Evolutionary conservation across 179 eudicot species (phyloP), one percentile per base, ranked within the genome.

Genomic region (Silene vulgaris): DNA sequence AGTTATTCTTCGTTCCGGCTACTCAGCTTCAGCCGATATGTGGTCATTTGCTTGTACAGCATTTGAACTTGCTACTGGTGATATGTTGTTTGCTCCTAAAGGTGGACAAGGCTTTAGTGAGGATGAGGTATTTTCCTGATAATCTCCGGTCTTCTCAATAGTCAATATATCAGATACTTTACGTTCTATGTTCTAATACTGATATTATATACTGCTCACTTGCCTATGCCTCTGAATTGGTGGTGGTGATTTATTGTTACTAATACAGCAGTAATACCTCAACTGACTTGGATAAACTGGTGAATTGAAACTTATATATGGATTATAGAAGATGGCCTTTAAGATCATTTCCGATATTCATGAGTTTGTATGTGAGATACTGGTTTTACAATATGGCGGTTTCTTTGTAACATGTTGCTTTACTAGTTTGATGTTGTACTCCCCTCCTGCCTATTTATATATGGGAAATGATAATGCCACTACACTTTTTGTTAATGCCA

Each of bases 21-120:
- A 94, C 83, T 84, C 91, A 2, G 87, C 76, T 28, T 78, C 97
- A 67, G 89, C 86, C 72, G 98, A 94, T 82, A 90, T 94, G 92
- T 94, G 98, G 98, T 94, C 98, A 71, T 92, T 93, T 84, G 98
- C 88, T 82, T 94, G 98, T 80, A 92, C 78, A 3, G 91, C 97
- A 14, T 94, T 94, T 79, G 98, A 94, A 87, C 96, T 94, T 74
- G 98, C 98, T 67, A 92, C 97, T 0, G 98, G 98, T 52, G 98
- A 94, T 75, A 92, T 92, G 92, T 76, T 94, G 85, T 94, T 94
- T 84, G 84, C 92, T 80, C 98, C 98, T 74, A 89, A 89, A 75
- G 80, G 82, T 64, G 94, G 92, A 74, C 88, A 87, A 86, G 96
- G 86, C 20, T 94, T 81, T 73, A 85, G 86, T 29, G 97, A 92